Base-by-base conservation (phyloP, 2,329 filamentous ascomycete species). In the Venturia oleaginea region DNA sequence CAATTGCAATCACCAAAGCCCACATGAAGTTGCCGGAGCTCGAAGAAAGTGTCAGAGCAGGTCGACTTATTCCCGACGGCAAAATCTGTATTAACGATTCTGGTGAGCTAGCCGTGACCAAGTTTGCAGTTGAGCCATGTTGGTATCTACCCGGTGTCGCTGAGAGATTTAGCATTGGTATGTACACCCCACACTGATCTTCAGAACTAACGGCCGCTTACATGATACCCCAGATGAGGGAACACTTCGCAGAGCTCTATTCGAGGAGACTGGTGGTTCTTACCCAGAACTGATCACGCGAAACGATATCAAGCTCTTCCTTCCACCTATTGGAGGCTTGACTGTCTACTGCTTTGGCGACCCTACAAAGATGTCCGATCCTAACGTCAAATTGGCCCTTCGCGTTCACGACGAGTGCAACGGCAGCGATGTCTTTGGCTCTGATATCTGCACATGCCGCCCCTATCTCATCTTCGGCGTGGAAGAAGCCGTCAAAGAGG, bases 281-380 rank as follows among this genome's bases (percentile, higher is more conserved):
- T 99, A 96, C 76, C 94, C 94, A 2, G 94, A 99, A 80, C 82
- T 97, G 67, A 97, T 99, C 73, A 99, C 94, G 19, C 86, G 94
- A 65, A 86, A 87, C 55, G 94, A 97, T 72, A 92, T 97, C 77
- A 97, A 99, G 77, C 80, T 96, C 55, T 99, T 97, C 78, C 79
- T 97, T 55, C 94, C 94, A 38, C 94, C 94, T 4, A 97, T 99
- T 74, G 94, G 92, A 65, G 94, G 93, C 10, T 79, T 97, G 69
- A 97, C 94, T 0, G 94, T 97, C 10, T 97, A 99, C 78, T 94
- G 91, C 76, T 99, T 99, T 73, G 94, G 94, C 55, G 92, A 97
- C 70, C 92, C 92, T 24, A 90, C 90, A 63, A 96, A 94, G 73
- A 94, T 97, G 85, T 90, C 91, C 5, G 90, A 97, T 73, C 87